Evolutionary conservation across 2,329 filamentous ascomycete species (phyloP).

Genomic region (Xylaria sp.): DNA sequence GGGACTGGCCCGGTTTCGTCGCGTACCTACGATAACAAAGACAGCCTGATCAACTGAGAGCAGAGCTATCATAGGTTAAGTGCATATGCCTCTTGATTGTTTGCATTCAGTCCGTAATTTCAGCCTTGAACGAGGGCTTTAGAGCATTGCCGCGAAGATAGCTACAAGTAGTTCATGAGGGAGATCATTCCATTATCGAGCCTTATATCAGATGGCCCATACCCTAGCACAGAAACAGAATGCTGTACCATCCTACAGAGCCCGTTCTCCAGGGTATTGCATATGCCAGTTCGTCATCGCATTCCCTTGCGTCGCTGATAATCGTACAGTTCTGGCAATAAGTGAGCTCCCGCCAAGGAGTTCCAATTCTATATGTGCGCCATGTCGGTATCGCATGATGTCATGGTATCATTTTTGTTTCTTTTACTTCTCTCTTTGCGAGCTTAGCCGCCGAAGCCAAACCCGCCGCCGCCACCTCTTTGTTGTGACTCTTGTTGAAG

Average conservation of each 20-base stretch:
- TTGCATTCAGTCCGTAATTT: background rate
- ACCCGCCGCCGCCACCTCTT: conserved; percentile 65
- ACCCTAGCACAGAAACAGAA: conserved; percentile 31
- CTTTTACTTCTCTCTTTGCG: background rate
- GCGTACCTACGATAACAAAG: background rate
- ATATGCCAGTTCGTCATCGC: conserved; percentile 30
- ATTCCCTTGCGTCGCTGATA: conserved; percentile 31
- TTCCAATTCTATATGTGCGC: conserved; percentile 19
- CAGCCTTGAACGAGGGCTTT: background rate
- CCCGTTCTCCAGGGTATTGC: conserved; percentile 11
- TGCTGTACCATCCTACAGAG: conserved; percentile 15
- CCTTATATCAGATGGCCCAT: conserved; percentile 18
- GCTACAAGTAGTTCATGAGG: conserved; percentile 17
- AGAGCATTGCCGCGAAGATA: background rate
- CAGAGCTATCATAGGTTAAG: background rate
- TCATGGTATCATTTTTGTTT: background rate
- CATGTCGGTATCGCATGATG: conserved; percentile 9
- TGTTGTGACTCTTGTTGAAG: conserved; percentile 88
- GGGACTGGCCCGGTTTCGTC: background rate
- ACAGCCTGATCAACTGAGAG: background rate
- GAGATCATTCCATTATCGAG: conserved; percentile 34
- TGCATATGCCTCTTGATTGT: background rate
- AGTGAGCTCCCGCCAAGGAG: conserved; percentile 6
- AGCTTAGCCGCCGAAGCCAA: conserved; percentile 58
- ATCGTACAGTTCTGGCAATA: conserved; percentile 35